Base-by-base conservation (phyloP, 1,284 basidiomycete genomes). In the Calocybe gambosa region DNA sequence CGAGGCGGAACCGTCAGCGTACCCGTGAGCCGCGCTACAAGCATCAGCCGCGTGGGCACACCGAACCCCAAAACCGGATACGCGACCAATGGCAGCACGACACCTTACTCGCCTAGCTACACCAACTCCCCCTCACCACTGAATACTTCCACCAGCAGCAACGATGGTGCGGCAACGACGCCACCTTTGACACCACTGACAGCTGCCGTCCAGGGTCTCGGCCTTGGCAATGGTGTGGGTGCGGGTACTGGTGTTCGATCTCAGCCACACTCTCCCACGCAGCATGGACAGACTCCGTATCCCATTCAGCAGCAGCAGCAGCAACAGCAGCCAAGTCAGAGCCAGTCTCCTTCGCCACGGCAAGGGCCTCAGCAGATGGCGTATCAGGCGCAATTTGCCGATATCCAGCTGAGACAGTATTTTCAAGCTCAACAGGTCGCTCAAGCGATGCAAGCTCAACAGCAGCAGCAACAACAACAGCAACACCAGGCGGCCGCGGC, bases 21-120 rank as follows among this genome's bases (percentile, higher is more conserved):
- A 9, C 67, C 67, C 15, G 59, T 65, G 3, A 65, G 63, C 28
- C 53, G 68, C 4, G 62, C 66, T 5, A 56, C 60, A 38, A 66
- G 64, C 20, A 50, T 59, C 5, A 65, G 60, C 47, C 55, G 66
- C 4, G 62, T 62, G 4, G 62, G 64, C 1, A 69, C 67, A 4
- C 68, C 67, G 0, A 47, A 46, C 9, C 57, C 59, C 36, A 55
- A 61, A 34, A 16, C 46, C 20, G 31, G 43, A 18, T 12, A 9
- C 20, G 26, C 33, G 33, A 23, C 31, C 35, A 16, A 15, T 25
- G 47, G 34, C 16, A 38, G 43, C 31, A 46, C 50, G 44, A 52
- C 50, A 48, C 49, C 53, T 37, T 59, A 50, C 50, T 51, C 49
- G 40, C 55, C 50, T 18, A 44, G 46, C 39, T 55, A 51, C 31